Evolutionary conservation across 345 rosid species (phyloP).

Genomic region (Gossypium ekmanianum): DNA sequence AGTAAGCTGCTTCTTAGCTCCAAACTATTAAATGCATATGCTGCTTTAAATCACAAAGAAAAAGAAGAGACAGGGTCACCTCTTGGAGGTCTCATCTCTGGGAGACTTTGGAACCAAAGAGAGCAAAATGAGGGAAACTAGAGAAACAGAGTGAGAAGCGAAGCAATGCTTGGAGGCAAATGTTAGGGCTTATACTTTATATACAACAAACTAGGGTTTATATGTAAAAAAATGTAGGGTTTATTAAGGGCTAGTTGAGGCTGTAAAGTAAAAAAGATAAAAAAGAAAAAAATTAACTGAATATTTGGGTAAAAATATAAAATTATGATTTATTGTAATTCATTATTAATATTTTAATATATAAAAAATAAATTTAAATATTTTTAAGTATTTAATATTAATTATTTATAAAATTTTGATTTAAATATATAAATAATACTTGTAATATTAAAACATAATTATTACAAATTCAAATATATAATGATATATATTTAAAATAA

Average conservation of each 20-base stretch:
- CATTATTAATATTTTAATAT: no score
- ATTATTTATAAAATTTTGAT: no score
- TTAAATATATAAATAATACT: no score
- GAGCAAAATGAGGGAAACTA: not conserved
- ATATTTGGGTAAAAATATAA: not conserved
- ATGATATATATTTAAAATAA: no score
- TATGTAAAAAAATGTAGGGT: not conserved
- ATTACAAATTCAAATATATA: no score
- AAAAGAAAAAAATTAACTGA: no score
- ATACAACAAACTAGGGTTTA: not conserved
- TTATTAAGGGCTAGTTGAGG: not conserved
- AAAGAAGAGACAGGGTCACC: slow-evolving; percentile 17
- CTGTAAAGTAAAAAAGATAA: no score
- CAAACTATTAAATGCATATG: not conserved
- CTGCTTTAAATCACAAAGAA: not conserved
- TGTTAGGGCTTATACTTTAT: not conserved
- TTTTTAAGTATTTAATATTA: no score
- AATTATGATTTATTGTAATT: no score
- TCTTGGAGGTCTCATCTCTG: slow-evolving; percentile 43
- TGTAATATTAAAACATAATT: no score
- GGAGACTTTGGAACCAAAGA: not conserved
- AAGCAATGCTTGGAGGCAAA: not conserved
- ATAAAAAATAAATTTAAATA: no score
- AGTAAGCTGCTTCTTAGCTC: not conserved
- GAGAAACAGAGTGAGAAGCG: not conserved